A percentile compares a stretch with the other conserved stretches of the same genome.
Evolutionary conservation across 495 filamentous ascomycete genomes (phyloP).

Genomic region (Aspergillus leporis): DNA sequence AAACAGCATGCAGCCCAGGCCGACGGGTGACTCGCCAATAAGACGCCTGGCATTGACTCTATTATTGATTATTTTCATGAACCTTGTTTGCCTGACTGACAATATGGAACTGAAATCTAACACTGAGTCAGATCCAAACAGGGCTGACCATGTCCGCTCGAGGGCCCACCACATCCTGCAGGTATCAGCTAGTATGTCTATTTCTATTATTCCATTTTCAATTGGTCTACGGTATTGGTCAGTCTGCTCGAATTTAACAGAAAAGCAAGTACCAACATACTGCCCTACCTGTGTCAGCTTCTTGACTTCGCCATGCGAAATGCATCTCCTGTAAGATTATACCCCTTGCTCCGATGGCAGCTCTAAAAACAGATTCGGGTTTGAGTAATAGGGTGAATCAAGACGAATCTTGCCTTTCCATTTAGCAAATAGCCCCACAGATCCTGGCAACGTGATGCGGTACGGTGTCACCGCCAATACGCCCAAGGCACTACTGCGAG

Average conservation of each 20-base stretch:
- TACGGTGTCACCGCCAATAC: conserved; percentile 2
- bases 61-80: not conserved
- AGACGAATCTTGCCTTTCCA: not conserved
- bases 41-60: not conserved
- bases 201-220: not conserved
- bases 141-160: not conserved
- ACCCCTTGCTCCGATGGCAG: not conserved
- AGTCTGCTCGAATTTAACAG: not conserved
- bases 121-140: not conserved
- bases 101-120: not conserved
- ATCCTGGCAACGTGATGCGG: not conserved
- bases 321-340: not conserved
- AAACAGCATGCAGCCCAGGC: not conserved
- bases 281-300: not conserved
- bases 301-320: not conserved
- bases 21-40: not conserved
- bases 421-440: not conserved
- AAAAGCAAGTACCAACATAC: not conserved
- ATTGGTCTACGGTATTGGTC: not conserved
- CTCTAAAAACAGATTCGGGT: not conserved
- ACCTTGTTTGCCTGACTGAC: too few relatives aligned
- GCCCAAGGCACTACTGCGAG: conserved; percentile 5
- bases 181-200: not conserved
- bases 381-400: not conserved
- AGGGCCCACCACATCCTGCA: not conserved